phyloP scores from a whole-genome alignment of 495 filamentous ascomycete species.

The Poronia punctata region DNA sequence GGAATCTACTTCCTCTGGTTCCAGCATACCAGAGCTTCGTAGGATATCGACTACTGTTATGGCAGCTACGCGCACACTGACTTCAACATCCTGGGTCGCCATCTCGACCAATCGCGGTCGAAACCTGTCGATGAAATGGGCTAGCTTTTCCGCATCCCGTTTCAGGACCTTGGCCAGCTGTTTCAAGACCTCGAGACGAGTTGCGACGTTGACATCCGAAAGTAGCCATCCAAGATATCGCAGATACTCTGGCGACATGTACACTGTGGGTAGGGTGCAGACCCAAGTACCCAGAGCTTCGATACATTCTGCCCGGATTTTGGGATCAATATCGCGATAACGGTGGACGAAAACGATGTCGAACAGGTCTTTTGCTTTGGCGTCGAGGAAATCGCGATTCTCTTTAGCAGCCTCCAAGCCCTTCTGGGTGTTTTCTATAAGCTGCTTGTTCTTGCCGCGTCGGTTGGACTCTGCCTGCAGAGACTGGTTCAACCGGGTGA shows the following conservation, averaged over 20 bases:
- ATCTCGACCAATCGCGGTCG: slow-evolving; percentile 87
- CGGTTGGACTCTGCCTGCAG: slow-evolving; percentile 70
- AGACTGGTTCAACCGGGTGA: slow-evolving; percentile 74
- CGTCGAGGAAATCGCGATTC: slow-evolving; percentile 56
- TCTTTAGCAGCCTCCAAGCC: slow-evolving; percentile 59
- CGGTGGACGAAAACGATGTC: slow-evolving; percentile 89
- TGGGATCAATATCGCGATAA: slow-evolving; percentile 87
- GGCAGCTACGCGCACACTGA: slow-evolving; percentile 65
- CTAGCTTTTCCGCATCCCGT: slow-evolving; percentile 68
- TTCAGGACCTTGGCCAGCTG: slow-evolving; percentile 72
- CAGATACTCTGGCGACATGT: slow-evolving; percentile 79
- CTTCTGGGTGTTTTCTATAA: slow-evolving; percentile 58
- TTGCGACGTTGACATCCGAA: slow-evolving; percentile 63
- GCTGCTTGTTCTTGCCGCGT: slow-evolving; percentile 54
- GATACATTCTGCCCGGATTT: slow-evolving; percentile 78
- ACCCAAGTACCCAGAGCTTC: slow-evolving; percentile 84
- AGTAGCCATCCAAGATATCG: slow-evolving; percentile 94
- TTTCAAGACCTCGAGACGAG: slow-evolving; percentile 70
- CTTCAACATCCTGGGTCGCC: slow-evolving; percentile 72
- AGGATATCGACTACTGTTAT: slow-evolving; percentile 76
- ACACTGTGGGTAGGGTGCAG: slow-evolving; percentile 68
- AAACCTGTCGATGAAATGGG: slow-evolving; percentile 86
- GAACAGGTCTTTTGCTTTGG: slow-evolving; percentile 70
- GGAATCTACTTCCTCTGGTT: slow-evolving; percentile 81
- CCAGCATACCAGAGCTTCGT: slow-evolving; percentile 76